phyloP scores from a whole-genome alignment of 805 yeast genomes.

The Nakazawaea ernobii region DNA sequence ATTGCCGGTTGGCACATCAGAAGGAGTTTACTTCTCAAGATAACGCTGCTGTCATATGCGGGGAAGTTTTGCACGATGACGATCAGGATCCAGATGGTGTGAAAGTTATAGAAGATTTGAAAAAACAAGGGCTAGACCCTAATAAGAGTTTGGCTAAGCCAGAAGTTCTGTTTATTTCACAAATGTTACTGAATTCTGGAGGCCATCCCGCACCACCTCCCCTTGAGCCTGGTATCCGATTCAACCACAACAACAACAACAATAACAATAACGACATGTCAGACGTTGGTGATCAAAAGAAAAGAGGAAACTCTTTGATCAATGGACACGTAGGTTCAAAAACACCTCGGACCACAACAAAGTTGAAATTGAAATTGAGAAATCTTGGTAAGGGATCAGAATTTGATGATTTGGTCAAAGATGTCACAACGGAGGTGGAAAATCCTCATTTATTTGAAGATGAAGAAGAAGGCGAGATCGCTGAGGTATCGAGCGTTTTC shows the following conservation, averaged over 20 bases:
- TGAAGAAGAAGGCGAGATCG: slow-evolving; percentile 19
- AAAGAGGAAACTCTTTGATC: not conserved
- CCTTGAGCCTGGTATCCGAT: not conserved
- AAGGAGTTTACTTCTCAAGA: slow-evolving; percentile 67
- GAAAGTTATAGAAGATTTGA: slow-evolving; percentile 29
- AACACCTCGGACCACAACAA: slow-evolving; percentile 14
- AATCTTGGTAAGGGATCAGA: slow-evolving; percentile 8
- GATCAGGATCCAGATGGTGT: slow-evolving; percentile 55
- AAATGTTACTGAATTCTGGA: slow-evolving; percentile 1
- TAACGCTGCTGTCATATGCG: slow-evolving; percentile 66
- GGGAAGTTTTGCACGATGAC: slow-evolving; percentile 43
- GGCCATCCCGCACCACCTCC: slow-evolving; percentile 4
- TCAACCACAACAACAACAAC: too few relatives aligned
- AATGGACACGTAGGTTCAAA: slow-evolving; percentile 1
- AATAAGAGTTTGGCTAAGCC: slow-evolving; percentile 32
- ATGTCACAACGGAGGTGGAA: slow-evolving; percentile 26
- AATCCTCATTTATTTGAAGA: slow-evolving; percentile 34
- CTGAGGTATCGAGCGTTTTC: not conserved
- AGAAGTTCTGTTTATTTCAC: slow-evolving; percentile 25
- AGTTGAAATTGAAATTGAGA: slow-evolving; percentile 9
- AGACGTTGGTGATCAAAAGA: not conserved
- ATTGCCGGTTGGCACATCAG: slow-evolving; percentile 69
- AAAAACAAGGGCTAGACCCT: slow-evolving; percentile 33
- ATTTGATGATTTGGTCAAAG: slow-evolving; percentile 22
- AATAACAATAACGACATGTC: not conserved